Percentiles rank a stretch among this genome's conserved stretches.
phyloP scores from a whole-genome alignment of 306 rosid species.

The Oxytropis ochrocephala region DNA sequence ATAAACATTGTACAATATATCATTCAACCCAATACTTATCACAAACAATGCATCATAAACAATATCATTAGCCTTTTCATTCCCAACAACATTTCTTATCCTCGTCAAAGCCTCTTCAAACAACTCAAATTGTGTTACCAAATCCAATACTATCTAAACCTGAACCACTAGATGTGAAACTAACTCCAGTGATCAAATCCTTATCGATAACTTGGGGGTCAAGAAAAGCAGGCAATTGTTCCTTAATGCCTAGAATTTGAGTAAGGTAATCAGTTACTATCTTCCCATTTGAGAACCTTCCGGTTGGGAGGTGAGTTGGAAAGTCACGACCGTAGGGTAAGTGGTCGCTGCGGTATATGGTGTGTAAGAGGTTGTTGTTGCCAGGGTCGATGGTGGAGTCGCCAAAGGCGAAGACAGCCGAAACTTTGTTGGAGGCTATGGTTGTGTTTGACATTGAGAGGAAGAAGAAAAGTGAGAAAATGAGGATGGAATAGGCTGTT shows the following conservation, averaged over 20 bases:
- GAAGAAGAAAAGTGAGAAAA: background rate
- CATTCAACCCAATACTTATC: slow-evolving; percentile 39
- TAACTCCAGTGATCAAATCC: slow-evolving; percentile 38
- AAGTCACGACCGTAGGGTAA: slow-evolving; percentile 38
- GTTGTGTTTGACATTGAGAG: background rate
- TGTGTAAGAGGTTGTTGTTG: slow-evolving; percentile 28
- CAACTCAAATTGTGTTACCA: slow-evolving; percentile 21
- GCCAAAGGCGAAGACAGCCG: slow-evolving; percentile 36
- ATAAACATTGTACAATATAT: slow-evolving; percentile 30
- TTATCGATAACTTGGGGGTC: slow-evolving; percentile 1
- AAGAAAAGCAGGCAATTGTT: slow-evolving; percentile 29
- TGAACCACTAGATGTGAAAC: slow-evolving; percentile 36
- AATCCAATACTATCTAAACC: slow-evolving; percentile 25
- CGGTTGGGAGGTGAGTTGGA: slow-evolving; percentile 11
- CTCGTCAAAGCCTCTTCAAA: slow-evolving; percentile 27
- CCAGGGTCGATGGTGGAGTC: slow-evolving; percentile 44
- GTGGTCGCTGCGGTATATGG: slow-evolving; percentile 15
- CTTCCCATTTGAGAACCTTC: slow-evolving; percentile 42
- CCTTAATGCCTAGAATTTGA: slow-evolving; percentile 36
- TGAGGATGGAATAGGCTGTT: background rate
- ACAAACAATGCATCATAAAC: slow-evolving; percentile 33
- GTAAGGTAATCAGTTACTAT: slow-evolving; percentile 31
- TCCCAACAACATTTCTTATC: slow-evolving; percentile 24
- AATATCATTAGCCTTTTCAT: background rate
- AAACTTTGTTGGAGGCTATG: background rate